Evolutionary conservation across 768 basidiomycete species (phyloP), one percentile per base, ranked within the genome.

Genomic region (Cubamyces sp.): DNA sequence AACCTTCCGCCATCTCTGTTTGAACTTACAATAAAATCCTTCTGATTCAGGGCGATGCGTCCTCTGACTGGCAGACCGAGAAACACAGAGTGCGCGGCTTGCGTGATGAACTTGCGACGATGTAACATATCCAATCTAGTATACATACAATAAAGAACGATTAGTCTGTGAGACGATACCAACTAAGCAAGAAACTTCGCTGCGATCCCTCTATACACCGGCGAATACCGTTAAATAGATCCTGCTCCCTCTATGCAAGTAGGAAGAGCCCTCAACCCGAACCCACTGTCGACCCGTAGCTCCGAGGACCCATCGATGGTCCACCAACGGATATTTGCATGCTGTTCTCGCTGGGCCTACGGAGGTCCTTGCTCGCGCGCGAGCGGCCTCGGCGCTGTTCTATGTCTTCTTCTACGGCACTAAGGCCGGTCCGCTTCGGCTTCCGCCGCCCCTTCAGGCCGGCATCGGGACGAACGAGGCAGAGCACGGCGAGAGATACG

Each of bases 401-500:
- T 64, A 75, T 30, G 69, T 74, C 45, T 64, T 70, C 51, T 67
- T 71, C 25, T 0, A 59, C 45, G 3, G 54, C 57, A 18, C 48
- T 26, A 11, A 26, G 37, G 6, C 19, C 49, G 1, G 40, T 52
- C 40, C 67, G 71, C 42, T 57, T 39, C 46, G 58, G 66, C 60
- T 54, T 54, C 51, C 64, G 68, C 23, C 61, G 39, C 23, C 48
- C 54, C 19, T 70, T 51, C 39, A 72, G 49, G 19, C 67, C 68
- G 28, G 68, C 64, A 14, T 74, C 74, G 0, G 80, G 74, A 19
- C 74, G 71, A 43, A 86, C 64, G 39, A 82, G 73, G 56, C 73
- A 72, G 3, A 88, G 74, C 49, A 86, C 69, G 30, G 75, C 59
- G 11, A 90, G 76, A 0, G 82, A 77, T n/a, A 77, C 67, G 41